Base-by-base conservation (phyloP, 805 yeast species). In the Saturnispora serradocipensis region DNA sequence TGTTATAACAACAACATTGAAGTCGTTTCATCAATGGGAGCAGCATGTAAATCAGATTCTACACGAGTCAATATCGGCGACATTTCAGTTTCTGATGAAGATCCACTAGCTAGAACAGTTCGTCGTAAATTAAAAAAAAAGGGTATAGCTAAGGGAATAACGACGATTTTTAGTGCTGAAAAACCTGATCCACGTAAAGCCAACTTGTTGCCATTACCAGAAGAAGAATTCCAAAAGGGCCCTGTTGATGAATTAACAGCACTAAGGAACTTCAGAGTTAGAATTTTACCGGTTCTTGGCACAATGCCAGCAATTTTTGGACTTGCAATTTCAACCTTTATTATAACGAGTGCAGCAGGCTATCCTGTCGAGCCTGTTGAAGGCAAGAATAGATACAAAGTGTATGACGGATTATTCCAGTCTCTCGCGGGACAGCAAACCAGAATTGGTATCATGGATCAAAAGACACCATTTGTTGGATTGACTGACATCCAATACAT, bases 231-330 rank as follows among this genome's bases (percentile, higher is more conserved):
- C 54, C 82, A 78, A 50, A 81, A 82, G 66, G 97, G 97, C 25
- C 74, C 81, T 53, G 96, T 91, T 36, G 93, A 81, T 57, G 93
- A 95, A 65, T 72, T 93, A 43, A 81, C 95, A 54, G 95, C 96
- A 2, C 68, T 93, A 57, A 83, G 80, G 60, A 89, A 88, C 68
- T 93, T 93, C 72, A 77, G 99, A 59, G 97, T 90, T 10, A 76
- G 99, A 59, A 91, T 93, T 45, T 74, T 93, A 52, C 99, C 99
- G 0, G 99, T 93, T 0, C 70, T 93, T 56, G 98, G 99, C 3
- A 88, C 99, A 0, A 81, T 93, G 84, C 99, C 99, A 1, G 97
- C 93, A 9, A 84, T 91, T 68, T 93, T 93, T 71, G 99, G 98
- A 1, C 74, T 93, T 46, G 80, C 96, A 0, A 77, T 91, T 52